Evolutionary conservation across 208 protist genomes (phyloP), one percentile per base, ranked within the genome.

Genomic region (Trypanosoma cruzi): DNA sequence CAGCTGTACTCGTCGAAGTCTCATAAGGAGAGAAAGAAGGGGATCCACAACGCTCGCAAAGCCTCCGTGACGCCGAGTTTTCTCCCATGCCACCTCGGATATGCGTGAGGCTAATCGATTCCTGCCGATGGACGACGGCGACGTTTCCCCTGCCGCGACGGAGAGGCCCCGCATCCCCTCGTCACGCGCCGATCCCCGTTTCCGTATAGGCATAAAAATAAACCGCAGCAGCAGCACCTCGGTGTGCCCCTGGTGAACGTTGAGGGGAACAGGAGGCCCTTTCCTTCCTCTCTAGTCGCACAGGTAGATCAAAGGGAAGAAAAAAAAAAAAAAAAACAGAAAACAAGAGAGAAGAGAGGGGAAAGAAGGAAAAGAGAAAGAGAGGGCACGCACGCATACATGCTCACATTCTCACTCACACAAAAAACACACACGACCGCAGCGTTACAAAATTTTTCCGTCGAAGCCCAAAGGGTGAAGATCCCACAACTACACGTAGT

Each of bases 21-120:
- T 80, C 32, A 78, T 77, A 7, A 93, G 68, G 7, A 92, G 64
- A 7, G 85, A 87, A 4, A 90, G 75, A 11, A 96, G 74, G 10
- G 90, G 84, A 36, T 90, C 86, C 5, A 92, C 82, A 11, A 86
- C 86, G 22, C 72, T 60, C 0, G 80, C 69, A 1, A 85, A 73
- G 0, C 73, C 77, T 26, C 84, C 85, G 46, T 73, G 79, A 4
- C 88, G 82, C 20, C 81, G 53, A 3, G 77, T 54, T 28, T 53
- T 64, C 56, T 58, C 13, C 10, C 11, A 26, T 0, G 63, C 69
- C 7, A 28, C 22, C 48, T 58, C 49, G 31, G 60, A 55, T 0
- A 55, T 14, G 4, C 3, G 18, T 18, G 20, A 1, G 24, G 48
- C 2, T 10, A 52, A 52, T 26, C 22, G 18, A 1, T 26, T 52